Percentiles rank a stretch among this genome's conserved stretches.
Conservation (phyloP, 2,329 filamentous ascomycete species). For the Keithomyces neogunnii region DNA sequence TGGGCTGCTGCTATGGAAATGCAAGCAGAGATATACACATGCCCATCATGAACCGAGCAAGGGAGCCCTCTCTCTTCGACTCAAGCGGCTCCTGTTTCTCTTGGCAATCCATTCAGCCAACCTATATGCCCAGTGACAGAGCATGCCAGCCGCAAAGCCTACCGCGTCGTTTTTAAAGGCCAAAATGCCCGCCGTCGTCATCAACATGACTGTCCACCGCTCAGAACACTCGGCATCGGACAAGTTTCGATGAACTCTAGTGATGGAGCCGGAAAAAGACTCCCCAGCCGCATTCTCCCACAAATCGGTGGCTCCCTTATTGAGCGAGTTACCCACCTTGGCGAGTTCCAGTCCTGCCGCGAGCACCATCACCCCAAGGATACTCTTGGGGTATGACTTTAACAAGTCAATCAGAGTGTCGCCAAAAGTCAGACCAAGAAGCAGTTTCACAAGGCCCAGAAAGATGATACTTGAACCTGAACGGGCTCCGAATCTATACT, state of each 20-base stretch:
- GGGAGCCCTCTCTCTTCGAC: slow-evolving; percentile 18
- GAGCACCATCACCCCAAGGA: slow-evolving; percentile 83
- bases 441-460: slow-evolving; percentile 66
- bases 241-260: slow-evolving; percentile 41
- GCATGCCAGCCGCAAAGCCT: slow-evolving; percentile 74
- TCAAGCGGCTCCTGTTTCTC: slow-evolving; percentile 18
- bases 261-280: slow-evolving; percentile 19
- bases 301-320: slow-evolving; percentile 57
- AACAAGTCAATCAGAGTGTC: slow-evolving; percentile 65
- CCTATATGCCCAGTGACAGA: slow-evolving; percentile 65
- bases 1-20: no score
- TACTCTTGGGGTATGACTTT: slow-evolving; percentile 60
- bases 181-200: slow-evolving; percentile 72
- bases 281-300: slow-evolving; percentile 45
- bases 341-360: slow-evolving; percentile 83
- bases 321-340: slow-evolving; percentile 75
- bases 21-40: neutral
- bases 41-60: slow-evolving; percentile 17
- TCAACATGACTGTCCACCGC: slow-evolving; percentile 83
- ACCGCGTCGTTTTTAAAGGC: slow-evolving; percentile 87
- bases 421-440: slow-evolving; percentile 68
- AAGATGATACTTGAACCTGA: slow-evolving; percentile 78
- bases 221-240: slow-evolving; percentile 62
- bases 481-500: slow-evolving; percentile 84
- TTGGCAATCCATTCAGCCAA: slow-evolving; percentile 34